phyloP scores from a whole-genome alignment of 495 filamentous ascomycete species.

The Daldinia concentrica region DNA sequence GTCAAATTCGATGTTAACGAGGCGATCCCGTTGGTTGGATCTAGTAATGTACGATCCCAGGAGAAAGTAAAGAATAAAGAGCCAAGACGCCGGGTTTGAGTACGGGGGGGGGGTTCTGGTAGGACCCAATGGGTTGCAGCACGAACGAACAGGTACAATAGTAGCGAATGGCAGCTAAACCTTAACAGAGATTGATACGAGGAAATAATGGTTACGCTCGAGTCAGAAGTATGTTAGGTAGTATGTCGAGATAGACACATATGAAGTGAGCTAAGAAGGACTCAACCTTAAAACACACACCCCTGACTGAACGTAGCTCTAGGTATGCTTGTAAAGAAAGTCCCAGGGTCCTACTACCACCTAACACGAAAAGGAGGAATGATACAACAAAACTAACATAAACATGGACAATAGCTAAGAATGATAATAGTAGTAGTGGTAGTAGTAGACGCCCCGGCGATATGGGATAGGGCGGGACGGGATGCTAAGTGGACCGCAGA shows the following conservation, averaged over 20 bases:
- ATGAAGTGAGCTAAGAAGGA: constrained; percentile 30
- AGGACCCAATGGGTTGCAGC: constrained; percentile 39
- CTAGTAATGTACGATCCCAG: constrained; percentile 46
- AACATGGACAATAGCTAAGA: constrained; percentile 4
- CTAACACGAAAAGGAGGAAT: constrained; percentile 26
- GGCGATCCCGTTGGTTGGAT: constrained; percentile 46
- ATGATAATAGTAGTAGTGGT: constrained; percentile 10
- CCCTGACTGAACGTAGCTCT: constrained; percentile 36
- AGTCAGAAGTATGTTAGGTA: constrained; percentile 40
- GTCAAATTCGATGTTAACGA: constrained; percentile 43
- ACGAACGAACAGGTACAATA: constrained; percentile 35
- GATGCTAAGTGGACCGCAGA: constrained; percentile 37
- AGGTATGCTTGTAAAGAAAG: constrained; percentile 27
- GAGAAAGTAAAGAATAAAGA: constrained; percentile 43
- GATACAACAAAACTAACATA: constrained; percentile 23
- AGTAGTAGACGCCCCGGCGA: constrained; percentile 28
- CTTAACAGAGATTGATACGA: constrained; percentile 30
- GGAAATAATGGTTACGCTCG: constrained; percentile 31
- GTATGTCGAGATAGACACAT: constrained; percentile 40
- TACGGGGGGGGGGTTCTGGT: constrained; percentile 25
- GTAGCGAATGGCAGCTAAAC: constrained; percentile 27
- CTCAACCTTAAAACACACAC: constrained; percentile 17
- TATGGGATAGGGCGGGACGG: constrained; percentile 41
- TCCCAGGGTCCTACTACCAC: constrained; percentile 20
- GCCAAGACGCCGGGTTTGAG: constrained; percentile 38